Evolutionary conservation across 2,329 filamentous ascomycete genomes (phyloP).

Genomic region (Ophiocordyceps camponoti-leonardi): DNA sequence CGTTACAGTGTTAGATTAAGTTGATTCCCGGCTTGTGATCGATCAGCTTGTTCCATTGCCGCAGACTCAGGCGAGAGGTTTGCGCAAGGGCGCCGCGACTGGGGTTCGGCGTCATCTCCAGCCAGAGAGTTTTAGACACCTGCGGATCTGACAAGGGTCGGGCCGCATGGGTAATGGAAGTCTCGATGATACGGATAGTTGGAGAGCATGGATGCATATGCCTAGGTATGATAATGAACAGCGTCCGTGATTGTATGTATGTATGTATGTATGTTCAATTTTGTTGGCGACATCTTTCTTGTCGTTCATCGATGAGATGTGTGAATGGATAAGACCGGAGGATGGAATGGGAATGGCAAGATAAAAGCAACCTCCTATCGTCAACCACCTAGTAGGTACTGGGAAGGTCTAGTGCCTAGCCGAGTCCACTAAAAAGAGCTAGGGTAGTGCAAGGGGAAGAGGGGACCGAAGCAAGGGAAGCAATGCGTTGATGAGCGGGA

Average conservation of each 20-base stretch:
- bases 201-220: too few species aligned
- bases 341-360: not conserved
- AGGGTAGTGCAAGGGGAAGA: not conserved
- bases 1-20: too few species aligned
- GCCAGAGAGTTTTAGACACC: not conserved
- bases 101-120: not conserved
- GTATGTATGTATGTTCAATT: too few species aligned
- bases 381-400: too few species aligned
- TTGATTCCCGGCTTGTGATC: too few species aligned
- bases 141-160: not conserved
- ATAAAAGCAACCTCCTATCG: not conserved
- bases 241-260: too few species aligned
- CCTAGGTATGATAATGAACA: too few species aligned
- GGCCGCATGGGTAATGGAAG: not conserved
- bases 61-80: not conserved
- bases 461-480: not conserved
- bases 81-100: not conserved
- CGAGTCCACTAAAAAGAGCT: not conserved
- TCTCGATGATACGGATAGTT: not conserved
- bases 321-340: not conserved
- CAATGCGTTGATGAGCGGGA: not conserved
- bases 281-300: too few species aligned
- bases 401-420: not conserved
- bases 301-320: too few species aligned
- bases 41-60: not conserved